These are phyloP conservation scores for Tirmania nivea DNA, from an alignment of 495 filamentous ascomycete genomes.

Conservation along the genomic window DNA sequence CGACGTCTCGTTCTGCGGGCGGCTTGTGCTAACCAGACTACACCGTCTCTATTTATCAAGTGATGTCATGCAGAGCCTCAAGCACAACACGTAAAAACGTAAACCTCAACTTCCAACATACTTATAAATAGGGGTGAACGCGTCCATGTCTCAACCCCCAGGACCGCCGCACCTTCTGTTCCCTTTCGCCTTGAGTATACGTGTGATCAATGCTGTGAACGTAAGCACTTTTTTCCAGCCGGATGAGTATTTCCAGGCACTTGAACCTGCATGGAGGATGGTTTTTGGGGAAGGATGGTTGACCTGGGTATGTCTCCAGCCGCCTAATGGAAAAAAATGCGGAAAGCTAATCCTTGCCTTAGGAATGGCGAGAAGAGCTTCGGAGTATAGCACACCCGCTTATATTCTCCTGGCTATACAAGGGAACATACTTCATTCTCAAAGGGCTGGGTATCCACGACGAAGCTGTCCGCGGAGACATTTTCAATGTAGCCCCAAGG, in stretches of 20 bases:
- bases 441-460: slow-evolving; percentile 25
- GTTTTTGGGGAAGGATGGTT: slow-evolving; percentile 87
- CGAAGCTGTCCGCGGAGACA: slow-evolving; percentile 30
- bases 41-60: too few species aligned
- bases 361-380: slow-evolving; percentile 89
- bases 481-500: slow-evolving; percentile 53
- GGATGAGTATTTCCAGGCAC: slow-evolving; percentile 93
- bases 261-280: slow-evolving; percentile 85
- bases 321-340: neutral
- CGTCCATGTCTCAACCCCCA: too few species aligned
- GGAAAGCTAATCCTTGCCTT: slow-evolving; percentile 1
- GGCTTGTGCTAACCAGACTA: too few species aligned
- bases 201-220: slow-evolving; percentile 64
- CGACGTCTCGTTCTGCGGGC: too few species aligned
- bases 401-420: slow-evolving; percentile 62
- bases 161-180: slow-evolving; percentile 22
- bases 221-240: slow-evolving; percentile 95
- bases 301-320: slow-evolving; percentile 54
- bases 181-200: slow-evolving; percentile 47
- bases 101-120: too few species aligned
- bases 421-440: slow-evolving; percentile 31
- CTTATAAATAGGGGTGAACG: too few species aligned
- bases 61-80: too few species aligned
- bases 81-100: too few species aligned
- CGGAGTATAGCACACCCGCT: slow-evolving; percentile 82